These are phyloP conservation scores for Oryza meridionalis DNA, from an alignment of 176 grass and related monocot genomes.

Conservation along the genomic window DNA sequence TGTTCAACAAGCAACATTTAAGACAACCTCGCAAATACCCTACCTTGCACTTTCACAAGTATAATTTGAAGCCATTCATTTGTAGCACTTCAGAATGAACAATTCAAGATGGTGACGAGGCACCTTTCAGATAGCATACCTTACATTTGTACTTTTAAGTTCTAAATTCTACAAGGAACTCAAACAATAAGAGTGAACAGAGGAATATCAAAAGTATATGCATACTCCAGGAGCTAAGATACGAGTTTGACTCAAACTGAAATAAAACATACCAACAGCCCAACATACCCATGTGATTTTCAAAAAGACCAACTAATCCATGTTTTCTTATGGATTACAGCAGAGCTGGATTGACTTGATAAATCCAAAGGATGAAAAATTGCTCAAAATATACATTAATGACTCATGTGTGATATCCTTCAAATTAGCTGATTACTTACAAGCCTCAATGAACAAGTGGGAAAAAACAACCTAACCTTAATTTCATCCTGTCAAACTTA, in stretches of 20 bases:
- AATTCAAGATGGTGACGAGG: constrained; percentile 8
- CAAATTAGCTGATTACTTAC: not conserved
- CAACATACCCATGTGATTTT: not conserved
- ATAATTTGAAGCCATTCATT: constrained; percentile 3
- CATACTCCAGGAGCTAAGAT: constrained; percentile 13
- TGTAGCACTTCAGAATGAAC: not conserved
- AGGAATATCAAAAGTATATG: constrained; percentile 12
- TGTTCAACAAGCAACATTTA: not conserved
- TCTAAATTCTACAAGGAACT: constrained; percentile 26
- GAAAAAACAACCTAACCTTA: not conserved
- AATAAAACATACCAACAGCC: not conserved
- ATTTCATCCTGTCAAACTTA: not conserved
- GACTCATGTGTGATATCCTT: not conserved
- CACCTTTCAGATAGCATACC: constrained; percentile 25
- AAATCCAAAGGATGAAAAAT: constrained; percentile 22
- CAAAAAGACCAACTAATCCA: constrained; percentile 9
- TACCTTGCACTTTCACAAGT: not conserved
- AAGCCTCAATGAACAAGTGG: not conserved
- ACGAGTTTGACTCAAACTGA: not conserved
- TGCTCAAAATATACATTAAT: not conserved
- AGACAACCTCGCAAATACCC: not conserved
- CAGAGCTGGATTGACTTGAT: constrained; percentile 1
- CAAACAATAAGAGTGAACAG: not conserved
- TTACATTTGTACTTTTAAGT: constrained; percentile 8
- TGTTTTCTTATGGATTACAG: not conserved